These are phyloP conservation scores for Metarhizium album DNA, from an alignment of 2,329 filamentous ascomycete species.

Conservation along the genomic window DNA sequence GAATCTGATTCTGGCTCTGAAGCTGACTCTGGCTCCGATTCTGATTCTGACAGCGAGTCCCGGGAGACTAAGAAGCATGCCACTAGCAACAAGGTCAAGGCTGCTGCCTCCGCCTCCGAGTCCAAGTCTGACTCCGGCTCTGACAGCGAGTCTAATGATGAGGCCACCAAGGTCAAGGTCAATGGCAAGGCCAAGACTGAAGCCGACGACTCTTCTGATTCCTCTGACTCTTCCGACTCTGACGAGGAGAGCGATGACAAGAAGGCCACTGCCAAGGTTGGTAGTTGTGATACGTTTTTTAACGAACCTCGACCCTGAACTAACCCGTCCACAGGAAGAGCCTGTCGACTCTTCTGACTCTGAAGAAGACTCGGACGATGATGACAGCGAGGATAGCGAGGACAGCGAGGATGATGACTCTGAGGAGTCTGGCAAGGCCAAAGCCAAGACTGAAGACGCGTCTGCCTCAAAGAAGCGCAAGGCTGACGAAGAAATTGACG, in stretches of 20 bases:
- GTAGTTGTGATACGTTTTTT: slow-evolving; percentile 5
- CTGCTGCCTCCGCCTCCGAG: slow-evolving; percentile 2
- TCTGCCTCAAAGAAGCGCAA: slow-evolving; percentile 36
- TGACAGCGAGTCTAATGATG: slow-evolving; percentile 23
- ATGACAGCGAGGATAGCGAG: slow-evolving; percentile 18
- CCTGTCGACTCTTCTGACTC: slow-evolving; percentile 4
- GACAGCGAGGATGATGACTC: slow-evolving; percentile 25
- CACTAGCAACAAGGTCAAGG: slow-evolving; percentile 13
- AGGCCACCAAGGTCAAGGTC: slow-evolving; percentile 6
- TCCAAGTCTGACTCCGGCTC: slow-evolving; percentile 22
- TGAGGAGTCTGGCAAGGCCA: slow-evolving; percentile 23
- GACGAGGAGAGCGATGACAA: slow-evolving; percentile 17
- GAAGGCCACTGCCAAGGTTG: slow-evolving; percentile 19
- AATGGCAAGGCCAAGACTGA: slow-evolving; percentile 17
- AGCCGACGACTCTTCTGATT: slow-evolving; percentile 18
- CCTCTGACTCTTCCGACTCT: slow-evolving; percentile 13
- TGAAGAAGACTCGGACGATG: slow-evolving; percentile 20
- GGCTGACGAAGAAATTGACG: slow-evolving; percentile 37
- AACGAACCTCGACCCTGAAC: neutral
- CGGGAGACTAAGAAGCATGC: slow-evolving; percentile 10
- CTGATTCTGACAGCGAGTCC: no score
- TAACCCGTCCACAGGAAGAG: neutral
- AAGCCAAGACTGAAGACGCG: slow-evolving; percentile 23
- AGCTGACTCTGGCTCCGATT: slow-evolving; percentile 9
- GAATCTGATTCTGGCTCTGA: slow-evolving; percentile 24